Base-by-base conservation (phyloP, 2,329 filamentous ascomycete species). In the Sclerotinia borealis region DNA sequence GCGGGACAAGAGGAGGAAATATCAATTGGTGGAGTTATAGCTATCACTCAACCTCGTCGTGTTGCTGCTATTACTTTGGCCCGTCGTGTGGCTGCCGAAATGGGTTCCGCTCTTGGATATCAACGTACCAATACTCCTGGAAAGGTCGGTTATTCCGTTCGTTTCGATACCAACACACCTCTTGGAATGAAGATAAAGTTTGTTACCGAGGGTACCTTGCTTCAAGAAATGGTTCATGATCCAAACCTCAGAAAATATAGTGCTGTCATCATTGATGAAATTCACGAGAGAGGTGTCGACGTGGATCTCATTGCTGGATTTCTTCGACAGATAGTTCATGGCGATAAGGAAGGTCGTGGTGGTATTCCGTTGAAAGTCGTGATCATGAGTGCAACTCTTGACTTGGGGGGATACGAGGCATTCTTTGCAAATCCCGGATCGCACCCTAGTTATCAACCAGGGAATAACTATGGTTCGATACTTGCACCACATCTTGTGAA, bases 331-430 rank as follows among this genome's bases (percentile, higher is more conserved):
- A 84, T 98, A 52, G 78, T 95, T 1, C 79, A 81, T 0, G 80
- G 83, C 2, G 80, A 86, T 62, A 83, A 84, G 43, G 80, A 83
- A 50, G 86, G 86, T 8, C 85, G 89, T 5, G 86, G 88, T 9
- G 90, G 89, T 6, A 79, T 89, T 36, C 87, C 90, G 1, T 78
- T 99, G 63, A 98, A 96, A 75, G 86, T 98, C 4, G 85, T 96
- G 39, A 85, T 98, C 73, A 99, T 99, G 95, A 97, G 93, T 81
- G 95, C 95, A 56, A 99, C 95, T 8, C 91, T 92, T 43, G 91
- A 98, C 75, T 87, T 96, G 64, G 88, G 93, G 65, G 85, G 83
- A 63, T 85, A 98, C 37, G 81, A 85, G 49, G 79, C 79, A 0
- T 98, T 96, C 75, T 97, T 98, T 68, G 77, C 77, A 52, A 70